These are phyloP conservation scores for Malassezia furfur DNA, from an alignment of 1,284 basidiomycete species.

Conservation along the genomic window DNA sequence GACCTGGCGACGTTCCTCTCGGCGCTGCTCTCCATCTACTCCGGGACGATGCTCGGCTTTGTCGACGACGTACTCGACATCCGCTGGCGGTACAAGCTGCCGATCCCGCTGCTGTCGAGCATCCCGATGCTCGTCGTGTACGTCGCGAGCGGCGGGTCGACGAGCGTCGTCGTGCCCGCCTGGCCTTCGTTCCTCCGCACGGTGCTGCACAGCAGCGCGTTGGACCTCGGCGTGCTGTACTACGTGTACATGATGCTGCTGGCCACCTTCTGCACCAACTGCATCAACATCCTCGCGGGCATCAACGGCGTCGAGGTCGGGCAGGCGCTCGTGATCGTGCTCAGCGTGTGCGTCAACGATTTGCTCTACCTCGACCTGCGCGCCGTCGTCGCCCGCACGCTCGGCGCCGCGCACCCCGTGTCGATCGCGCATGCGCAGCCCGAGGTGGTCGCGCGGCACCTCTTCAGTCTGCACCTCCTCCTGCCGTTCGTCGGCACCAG, in stretches of 20 bases:
- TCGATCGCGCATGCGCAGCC: conserved; percentile 51
- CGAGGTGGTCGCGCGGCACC: conserved; percentile 77
- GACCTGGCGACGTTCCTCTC: conserved; percentile 84
- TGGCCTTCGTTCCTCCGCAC: conserved; percentile 36
- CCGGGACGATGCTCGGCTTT: conserved; percentile 87
- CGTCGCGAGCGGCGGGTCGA: conserved; percentile 84
- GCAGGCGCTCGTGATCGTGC: conserved; percentile 82
- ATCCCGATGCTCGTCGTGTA: conserved; percentile 93
- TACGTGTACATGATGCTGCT: conserved; percentile 92
- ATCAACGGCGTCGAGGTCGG: conserved; percentile 86
- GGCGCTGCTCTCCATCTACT: conserved; percentile 75
- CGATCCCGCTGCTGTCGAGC: conserved; percentile 83
- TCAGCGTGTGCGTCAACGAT: conserved; percentile 84
- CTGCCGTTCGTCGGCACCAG: conserved; percentile 83
- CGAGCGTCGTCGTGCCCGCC: conserved; percentile 82
- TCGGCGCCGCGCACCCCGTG: conserved; percentile 2
- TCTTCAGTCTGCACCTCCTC: conserved; percentile 94
- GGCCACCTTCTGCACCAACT: conserved; percentile 93
- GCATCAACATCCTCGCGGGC: conserved; percentile 96
- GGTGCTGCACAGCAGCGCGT: conserved; percentile 57
- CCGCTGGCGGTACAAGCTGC: conserved; percentile 93
- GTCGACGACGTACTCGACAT: conserved; percentile 98
- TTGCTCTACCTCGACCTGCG: conserved; percentile 58
- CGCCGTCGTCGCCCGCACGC: conserved; percentile 25
- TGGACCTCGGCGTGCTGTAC: conserved; percentile 89